A percentile compares a stretch with the other conserved stretches of the same genome.
Conservation (phyloP, 805 yeast species). For the Pichia insulana region DNA sequence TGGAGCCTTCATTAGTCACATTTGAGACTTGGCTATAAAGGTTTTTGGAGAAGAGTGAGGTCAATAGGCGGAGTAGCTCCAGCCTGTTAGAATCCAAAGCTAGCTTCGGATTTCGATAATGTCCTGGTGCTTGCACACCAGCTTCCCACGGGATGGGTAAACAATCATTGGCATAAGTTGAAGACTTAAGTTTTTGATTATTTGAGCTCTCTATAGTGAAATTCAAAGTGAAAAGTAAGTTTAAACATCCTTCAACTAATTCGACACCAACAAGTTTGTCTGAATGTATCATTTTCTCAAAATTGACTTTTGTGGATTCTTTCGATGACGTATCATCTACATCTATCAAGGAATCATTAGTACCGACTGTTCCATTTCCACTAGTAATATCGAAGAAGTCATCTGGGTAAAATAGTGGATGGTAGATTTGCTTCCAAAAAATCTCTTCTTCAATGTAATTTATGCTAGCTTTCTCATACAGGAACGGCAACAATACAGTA, state of each 20-base stretch:
- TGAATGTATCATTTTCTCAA: neutral
- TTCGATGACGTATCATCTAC: neutral
- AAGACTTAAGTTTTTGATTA: conserved; percentile 1
- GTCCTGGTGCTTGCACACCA: conserved; percentile 50
- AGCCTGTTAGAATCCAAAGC: conserved; percentile 54
- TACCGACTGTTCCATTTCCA: neutral
- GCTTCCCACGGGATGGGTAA: conserved; percentile 64
- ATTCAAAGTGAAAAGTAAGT: conserved; percentile 45
- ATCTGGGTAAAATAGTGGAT: conserved; percentile 1
- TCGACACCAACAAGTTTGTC: conserved; percentile 30
- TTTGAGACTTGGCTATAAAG: conserved; percentile 41
- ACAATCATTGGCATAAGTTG: conserved; percentile 18
- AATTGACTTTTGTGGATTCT: neutral
- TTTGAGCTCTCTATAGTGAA: conserved; percentile 38
- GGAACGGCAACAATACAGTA: conserved; percentile 55
- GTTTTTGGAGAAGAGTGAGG: conserved; percentile 52
- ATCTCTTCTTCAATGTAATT: conserved; percentile 20
- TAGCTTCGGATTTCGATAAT: conserved; percentile 26
- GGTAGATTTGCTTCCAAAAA: conserved; percentile 34
- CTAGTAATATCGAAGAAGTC: neutral
- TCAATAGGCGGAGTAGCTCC: conserved; percentile 54
- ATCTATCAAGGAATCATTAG: neutral
- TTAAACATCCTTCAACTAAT: conserved; percentile 32
- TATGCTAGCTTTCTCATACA: conserved; percentile 40
- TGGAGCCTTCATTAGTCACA: conserved; percentile 46